phyloP scores from a whole-genome alignment of 2,329 filamentous ascomycete genomes.

The Microsporum canis region DNA sequence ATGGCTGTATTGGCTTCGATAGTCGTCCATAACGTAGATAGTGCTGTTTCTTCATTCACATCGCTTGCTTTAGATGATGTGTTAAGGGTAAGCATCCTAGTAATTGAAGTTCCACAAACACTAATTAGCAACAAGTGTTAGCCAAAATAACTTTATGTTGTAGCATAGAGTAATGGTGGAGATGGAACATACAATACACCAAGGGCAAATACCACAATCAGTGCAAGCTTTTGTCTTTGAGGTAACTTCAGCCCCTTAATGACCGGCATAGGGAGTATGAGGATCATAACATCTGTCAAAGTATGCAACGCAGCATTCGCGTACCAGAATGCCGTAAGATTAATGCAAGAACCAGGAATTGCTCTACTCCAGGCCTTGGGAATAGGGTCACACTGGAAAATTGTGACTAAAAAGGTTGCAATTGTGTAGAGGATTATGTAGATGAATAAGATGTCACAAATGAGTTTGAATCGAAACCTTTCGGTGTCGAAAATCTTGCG shows the following conservation, averaged over 20 bases:
- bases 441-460: constrained; percentile 33
- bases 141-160: not conserved
- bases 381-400: constrained; percentile 43
- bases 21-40: constrained; percentile 27
- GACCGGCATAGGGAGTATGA: constrained; percentile 25
- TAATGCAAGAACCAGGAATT: constrained; percentile 34
- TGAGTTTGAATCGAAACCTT: constrained; percentile 40
- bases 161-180: not conserved
- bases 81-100: constrained; percentile 26
- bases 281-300: constrained; percentile 25
- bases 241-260: constrained; percentile 23
- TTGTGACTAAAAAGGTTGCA: constrained; percentile 36
- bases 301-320: constrained; percentile 35
- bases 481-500: constrained; percentile 41
- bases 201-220: constrained; percentile 33
- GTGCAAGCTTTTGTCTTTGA: constrained; percentile 39
- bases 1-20: constrained; percentile 28
- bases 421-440: constrained; percentile 39
- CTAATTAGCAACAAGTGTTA: constrained; percentile 11
- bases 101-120: constrained; percentile 22
- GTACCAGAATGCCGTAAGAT: constrained; percentile 39
- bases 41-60: constrained; percentile 20
- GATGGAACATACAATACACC: constrained; percentile 25
- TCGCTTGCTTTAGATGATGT: constrained; percentile 17
- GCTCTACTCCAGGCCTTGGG: constrained; percentile 37